Conservation (phyloP, 2,329 filamentous ascomycete genomes). For the Tolypocladium guangdongense region DNA sequence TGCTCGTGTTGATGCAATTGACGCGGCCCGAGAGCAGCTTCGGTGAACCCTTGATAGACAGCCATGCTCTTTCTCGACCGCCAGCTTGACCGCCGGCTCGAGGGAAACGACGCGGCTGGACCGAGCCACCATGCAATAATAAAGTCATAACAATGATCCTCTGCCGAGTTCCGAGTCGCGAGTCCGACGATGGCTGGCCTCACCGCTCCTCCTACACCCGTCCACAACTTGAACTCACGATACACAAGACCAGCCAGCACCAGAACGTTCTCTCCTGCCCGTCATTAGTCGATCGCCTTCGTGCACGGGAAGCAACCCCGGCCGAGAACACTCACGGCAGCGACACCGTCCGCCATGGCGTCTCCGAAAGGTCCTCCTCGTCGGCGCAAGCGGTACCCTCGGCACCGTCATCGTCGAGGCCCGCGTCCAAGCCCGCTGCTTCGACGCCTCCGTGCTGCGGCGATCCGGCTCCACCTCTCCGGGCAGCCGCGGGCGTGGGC, state of each 20-base stretch:
- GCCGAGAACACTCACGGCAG: not conserved
- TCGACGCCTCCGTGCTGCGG: constrained; percentile 45
- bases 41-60: too few species aligned
- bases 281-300: not conserved
- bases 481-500: constrained; percentile 10
- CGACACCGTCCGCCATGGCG: not conserved
- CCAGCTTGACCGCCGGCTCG: too few species aligned
- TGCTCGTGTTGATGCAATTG: too few species aligned
- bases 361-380: constrained; percentile 20
- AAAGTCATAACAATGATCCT: too few species aligned
- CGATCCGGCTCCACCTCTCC: constrained; percentile 27
- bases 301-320: not conserved
- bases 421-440: constrained; percentile 23
- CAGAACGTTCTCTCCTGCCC: not conserved
- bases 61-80: too few species aligned
- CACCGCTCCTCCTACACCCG: too few species aligned
- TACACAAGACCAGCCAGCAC: not conserved
- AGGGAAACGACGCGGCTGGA: too few species aligned
- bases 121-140: too few species aligned
- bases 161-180: too few species aligned
- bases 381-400: constrained; percentile 27
- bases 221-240: not conserved
- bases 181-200: too few species aligned
- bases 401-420: constrained; percentile 26
- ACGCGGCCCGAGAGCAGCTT: too few species aligned